A percentile compares a stretch with the other conserved stretches of the same genome.
Evolutionary conservation across 1,284 basidiomycete genomes (phyloP).

Genomic region (Apiotrichum porosum): DNA sequence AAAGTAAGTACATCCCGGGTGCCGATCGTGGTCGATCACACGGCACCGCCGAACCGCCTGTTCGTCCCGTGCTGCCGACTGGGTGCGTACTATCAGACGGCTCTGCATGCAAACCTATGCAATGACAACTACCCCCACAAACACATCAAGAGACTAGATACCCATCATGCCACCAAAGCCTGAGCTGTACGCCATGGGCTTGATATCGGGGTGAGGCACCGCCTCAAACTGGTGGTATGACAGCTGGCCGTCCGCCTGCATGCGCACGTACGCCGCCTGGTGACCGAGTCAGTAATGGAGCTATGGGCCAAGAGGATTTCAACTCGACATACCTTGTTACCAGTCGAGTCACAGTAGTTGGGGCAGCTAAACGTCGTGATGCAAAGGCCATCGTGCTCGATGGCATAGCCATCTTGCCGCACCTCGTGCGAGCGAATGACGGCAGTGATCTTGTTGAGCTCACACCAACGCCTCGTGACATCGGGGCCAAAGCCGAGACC

Average conservation of each 20-base stretch:
- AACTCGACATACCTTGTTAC: conserved; percentile 50
- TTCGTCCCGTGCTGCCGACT: too few species aligned
- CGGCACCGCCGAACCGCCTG: too few species aligned
- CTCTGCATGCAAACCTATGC: too few species aligned
- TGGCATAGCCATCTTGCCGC: conserved; percentile 64
- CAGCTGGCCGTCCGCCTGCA: conserved; percentile 70
- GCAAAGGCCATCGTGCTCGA: conserved; percentile 55
- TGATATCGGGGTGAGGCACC: conserved; percentile 79
- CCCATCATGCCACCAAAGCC: conserved; percentile 39
- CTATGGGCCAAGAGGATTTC: too few species aligned
- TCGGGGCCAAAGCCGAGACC: conserved; percentile 95
- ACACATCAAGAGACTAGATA: too few species aligned
- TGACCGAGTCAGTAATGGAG: too few species aligned
- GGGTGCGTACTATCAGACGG: too few species aligned
- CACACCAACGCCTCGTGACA: conserved; percentile 82
- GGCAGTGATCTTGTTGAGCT: conserved; percentile 77
- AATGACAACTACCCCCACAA: too few species aligned
- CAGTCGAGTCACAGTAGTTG: conserved; percentile 49
- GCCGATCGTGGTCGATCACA: too few species aligned
- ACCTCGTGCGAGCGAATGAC: conserved; percentile 97
- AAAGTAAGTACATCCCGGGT: too few species aligned
- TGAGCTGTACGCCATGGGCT: conserved; percentile 81
- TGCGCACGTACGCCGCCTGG: conserved; percentile 59
- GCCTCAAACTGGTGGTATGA: conserved; percentile 80
- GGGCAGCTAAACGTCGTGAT: conserved; percentile 50